A percentile compares a stretch with the other conserved stretches of the same genome.
These are phyloP conservation scores for Perilla frutescens DNA, from an alignment of 257 asterid genomes.

Conservation along the genomic window DNA sequence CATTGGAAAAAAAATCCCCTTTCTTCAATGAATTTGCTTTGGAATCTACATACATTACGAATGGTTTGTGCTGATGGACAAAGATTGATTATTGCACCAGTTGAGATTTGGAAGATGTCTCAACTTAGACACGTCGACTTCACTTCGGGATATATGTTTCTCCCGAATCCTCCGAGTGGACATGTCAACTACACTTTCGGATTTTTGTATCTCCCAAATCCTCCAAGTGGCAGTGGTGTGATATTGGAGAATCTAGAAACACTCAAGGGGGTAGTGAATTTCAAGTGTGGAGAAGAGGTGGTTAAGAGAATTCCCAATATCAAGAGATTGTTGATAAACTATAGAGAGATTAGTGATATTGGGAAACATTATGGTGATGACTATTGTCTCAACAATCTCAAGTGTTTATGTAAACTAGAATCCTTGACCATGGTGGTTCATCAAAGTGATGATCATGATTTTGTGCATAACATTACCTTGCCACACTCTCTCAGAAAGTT, in stretches of 20 bases:
- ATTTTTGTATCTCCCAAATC: background rate
- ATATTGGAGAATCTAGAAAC: background rate
- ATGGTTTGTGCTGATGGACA: background rate
- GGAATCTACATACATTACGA: slow-evolving; percentile 18
- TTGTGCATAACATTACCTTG: background rate
- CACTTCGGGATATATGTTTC: background rate
- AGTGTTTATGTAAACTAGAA: background rate
- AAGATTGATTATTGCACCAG: background rate
- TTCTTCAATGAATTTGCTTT: slow-evolving; percentile 6
- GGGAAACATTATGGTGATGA: background rate
- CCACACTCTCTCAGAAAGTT: background rate
- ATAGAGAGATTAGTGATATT: background rate
- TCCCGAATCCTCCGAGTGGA: background rate
- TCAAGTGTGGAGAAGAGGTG: background rate
- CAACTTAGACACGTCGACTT: background rate
- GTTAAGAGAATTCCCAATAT: background rate
- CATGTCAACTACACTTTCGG: background rate
- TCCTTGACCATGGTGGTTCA: background rate
- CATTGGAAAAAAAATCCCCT: background rate
- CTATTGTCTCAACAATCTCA: background rate
- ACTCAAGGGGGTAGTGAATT: background rate
- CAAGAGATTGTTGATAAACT: background rate
- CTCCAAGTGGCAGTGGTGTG: background rate
- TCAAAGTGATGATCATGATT: background rate
- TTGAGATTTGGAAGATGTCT: slow-evolving; percentile 7